These are phyloP conservation scores for Rugosomyces carneus DNA, from an alignment of 1,284 basidiomycete species.

Conservation along the genomic window DNA sequence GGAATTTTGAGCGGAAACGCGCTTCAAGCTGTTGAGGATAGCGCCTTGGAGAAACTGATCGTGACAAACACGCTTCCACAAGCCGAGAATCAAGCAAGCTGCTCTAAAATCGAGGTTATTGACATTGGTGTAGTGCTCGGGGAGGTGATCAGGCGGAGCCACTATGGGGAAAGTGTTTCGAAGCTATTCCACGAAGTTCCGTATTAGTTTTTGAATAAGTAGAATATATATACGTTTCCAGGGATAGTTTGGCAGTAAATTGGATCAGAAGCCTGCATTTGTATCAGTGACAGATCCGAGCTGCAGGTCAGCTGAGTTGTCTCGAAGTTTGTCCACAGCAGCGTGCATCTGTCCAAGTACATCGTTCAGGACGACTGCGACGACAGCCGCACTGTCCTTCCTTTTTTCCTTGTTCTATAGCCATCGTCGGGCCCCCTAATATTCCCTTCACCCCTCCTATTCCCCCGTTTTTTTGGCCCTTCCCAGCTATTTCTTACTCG, in stretches of 20 bases:
- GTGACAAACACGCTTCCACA: constrained; percentile 99
- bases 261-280: constrained; percentile 15
- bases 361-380: constrained; percentile 20
- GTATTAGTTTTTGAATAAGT: constrained; percentile 38
- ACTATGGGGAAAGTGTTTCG: constrained; percentile 80
- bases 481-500: constrained; percentile 18
- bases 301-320: constrained; percentile 19
- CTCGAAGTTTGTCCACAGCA: constrained; percentile 11
- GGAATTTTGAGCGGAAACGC: constrained; percentile 94
- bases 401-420: constrained; percentile 9
- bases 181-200: constrained; percentile 83
- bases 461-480: constrained; percentile 10
- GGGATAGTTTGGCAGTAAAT: constrained; percentile 15
- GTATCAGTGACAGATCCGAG: constrained; percentile 21
- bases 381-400: constrained; percentile 21
- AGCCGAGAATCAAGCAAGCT: constrained; percentile 66
- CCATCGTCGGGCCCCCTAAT: constrained; percentile 6
- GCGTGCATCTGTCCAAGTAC: constrained; percentile 13
- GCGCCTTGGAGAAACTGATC: constrained; percentile 89
- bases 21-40: constrained; percentile 64
- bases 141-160: constrained; percentile 92
- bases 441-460: neutral
- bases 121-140: constrained; percentile 94
- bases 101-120: constrained; percentile 91
- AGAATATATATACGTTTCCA: constrained; percentile 9